phyloP scores from a whole-genome alignment of 148 eudicot species.

The Cornus suecica region DNA sequence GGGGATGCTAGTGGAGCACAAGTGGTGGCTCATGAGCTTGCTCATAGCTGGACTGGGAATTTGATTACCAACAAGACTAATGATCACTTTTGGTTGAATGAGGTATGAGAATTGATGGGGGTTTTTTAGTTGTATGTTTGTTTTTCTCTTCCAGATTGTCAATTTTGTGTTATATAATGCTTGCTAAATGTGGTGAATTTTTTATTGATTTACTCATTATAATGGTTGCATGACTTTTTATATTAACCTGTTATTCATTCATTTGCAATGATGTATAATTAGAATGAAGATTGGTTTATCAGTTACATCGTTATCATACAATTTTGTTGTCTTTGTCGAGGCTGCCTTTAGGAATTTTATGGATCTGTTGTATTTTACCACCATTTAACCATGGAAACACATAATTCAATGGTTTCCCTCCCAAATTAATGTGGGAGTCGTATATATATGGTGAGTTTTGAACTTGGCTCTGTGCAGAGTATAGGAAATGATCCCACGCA shows the following conservation, averaged over 20 bases:
- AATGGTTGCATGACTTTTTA: no score
- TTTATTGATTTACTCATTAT: neutral
- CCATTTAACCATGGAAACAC: no score
- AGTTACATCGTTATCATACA: no score
- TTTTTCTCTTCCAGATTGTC: neutral
- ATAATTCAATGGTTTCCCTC: no score
- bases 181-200: neutral
- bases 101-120: slow-evolving; percentile 41
- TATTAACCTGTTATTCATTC: no score
- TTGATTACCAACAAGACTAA: slow-evolving; percentile 90
- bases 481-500: neutral
- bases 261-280: neutral
- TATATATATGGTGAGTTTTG: no score
- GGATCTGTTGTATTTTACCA: neutral
- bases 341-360: neutral
- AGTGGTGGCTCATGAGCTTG: slow-evolving; percentile 98
- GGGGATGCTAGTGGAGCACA: slow-evolving; percentile 96
- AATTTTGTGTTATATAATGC: neutral
- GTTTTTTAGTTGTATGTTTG: neutral
- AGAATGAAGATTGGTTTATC: no score
- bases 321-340: neutral
- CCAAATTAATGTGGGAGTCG: neutral
- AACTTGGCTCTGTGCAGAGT: neutral
- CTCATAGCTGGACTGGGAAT: slow-evolving; percentile 99
- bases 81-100: slow-evolving; percentile 97